Evolutionary conservation across 306 rosid species (phyloP).

Genomic region (Cucumis melo): DNA sequence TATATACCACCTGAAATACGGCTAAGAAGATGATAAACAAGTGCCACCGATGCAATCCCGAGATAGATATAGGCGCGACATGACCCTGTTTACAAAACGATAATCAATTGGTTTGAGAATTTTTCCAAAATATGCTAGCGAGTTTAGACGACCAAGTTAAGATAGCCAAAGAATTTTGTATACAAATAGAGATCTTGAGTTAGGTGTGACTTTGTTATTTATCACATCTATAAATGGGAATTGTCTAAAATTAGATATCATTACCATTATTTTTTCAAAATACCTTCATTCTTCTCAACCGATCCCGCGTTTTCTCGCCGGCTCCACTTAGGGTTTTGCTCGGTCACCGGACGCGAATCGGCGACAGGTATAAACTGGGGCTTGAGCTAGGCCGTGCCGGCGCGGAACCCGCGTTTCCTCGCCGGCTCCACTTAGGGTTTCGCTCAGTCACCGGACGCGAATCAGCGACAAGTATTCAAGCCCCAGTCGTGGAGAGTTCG

Average conservation of each 20-base stretch:
- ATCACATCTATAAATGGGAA: too few species aligned
- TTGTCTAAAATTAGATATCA: conserved; percentile 5
- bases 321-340: too few species aligned
- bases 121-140: background rate
- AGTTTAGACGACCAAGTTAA: background rate
- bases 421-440: conserved; percentile 69
- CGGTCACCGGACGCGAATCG: too few species aligned
- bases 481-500: conserved; percentile 97
- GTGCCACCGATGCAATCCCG: conserved; percentile 89
- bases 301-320: conserved; percentile 22
- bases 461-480: conserved; percentile 84
- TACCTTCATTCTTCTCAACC: conserved; percentile 11
- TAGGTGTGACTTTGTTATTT: too few species aligned
- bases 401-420: too few species aligned
- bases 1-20: conserved; percentile 71
- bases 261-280: conserved; percentile 17
- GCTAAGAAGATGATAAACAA: conserved; percentile 93
- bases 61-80: conserved; percentile 54
- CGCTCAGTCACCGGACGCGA: conserved; percentile 52
- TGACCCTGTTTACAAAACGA: conserved; percentile 36
- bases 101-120: background rate
- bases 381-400: too few species aligned
- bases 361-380: too few species aligned
- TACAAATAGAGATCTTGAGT: background rate
- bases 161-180: background rate